These are phyloP conservation scores for Rhodamnia rubescens DNA, from an alignment of 345 rosid genomes.

Conservation along the genomic window DNA sequence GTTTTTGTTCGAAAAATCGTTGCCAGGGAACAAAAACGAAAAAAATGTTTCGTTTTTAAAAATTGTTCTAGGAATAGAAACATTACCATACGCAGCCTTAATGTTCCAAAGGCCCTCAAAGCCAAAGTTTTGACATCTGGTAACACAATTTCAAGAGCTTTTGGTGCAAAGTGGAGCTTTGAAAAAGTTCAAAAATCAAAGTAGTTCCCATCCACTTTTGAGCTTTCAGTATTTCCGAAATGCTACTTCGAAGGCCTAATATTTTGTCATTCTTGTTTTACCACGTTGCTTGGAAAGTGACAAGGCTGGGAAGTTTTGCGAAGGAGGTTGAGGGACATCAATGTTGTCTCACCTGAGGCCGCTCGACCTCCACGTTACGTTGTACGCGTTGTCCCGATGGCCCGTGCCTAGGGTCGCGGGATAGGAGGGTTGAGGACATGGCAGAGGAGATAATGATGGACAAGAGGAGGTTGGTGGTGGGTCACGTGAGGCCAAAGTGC, in stretches of 20 bases:
- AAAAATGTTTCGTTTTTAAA: no score
- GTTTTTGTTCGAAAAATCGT: no score
- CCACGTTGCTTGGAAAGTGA: not conserved
- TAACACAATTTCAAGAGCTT: not conserved
- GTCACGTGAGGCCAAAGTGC: not conserved
- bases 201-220: no score
- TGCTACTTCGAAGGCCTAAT: not conserved
- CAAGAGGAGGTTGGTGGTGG: not conserved
- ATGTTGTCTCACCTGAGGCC: not conserved
- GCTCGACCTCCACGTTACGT: not conserved
- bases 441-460: not conserved
- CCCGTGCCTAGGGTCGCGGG: not conserved
- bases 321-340: not conserved
- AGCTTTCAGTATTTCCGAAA: not conserved
- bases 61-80: no score
- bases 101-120: not conserved
- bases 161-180: not conserved
- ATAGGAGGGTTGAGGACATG: not conserved
- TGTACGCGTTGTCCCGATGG: not conserved
- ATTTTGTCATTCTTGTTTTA: not conserved
- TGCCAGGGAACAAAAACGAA: no score
- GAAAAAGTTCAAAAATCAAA: not conserved
- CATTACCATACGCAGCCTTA: no score
- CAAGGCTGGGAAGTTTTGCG: no score
- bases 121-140: not conserved